Base-by-base conservation (phyloP, 495 filamentous ascomycete species). In the Aspergillus ellipticus region DNA sequence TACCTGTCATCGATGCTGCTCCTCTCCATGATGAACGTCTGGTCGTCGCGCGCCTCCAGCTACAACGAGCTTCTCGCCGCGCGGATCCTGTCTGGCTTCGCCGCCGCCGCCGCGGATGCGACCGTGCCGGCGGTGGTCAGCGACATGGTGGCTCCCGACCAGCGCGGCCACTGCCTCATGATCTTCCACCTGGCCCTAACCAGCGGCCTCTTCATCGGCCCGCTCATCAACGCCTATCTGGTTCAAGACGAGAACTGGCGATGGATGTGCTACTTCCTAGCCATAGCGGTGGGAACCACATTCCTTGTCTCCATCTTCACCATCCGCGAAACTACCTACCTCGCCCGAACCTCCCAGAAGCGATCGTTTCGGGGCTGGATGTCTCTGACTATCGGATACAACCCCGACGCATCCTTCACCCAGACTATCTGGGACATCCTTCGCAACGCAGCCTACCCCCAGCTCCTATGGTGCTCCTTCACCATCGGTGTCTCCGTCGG, bases 131-230 rank as follows among this genome's bases (percentile, higher is more conserved):
- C 67, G 0, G 65, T 72, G 6, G 67, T 70, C 4, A 58, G 55
- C 4, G 72, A 69, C 42, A 64, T 71, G 63, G 58, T 73, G 28
- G 46, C 58, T 16, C 58, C 54, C n/a, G 56, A 69, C 19, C 66
- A 72, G n/a, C 64, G 68, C 5, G 68, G 68, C 9, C 68, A 71
- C 41, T 68, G 63, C 42, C 57, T 71, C 53, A 72, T 72, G 69
- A 61, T 72, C 29, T 72, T 72, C 52, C 66, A 72, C 26, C 42
- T 72, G 6, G 66, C 66, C 2, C 51, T 72, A 51, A 68, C 65
- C 1, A 51, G 55, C 4, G 69, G 69, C 3, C 49, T 69, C 22
- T 72, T 72, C 8, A 21, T 72, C 17, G 69, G 69, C 1, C 69
- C 69, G 4, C 49, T 72, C 41, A 71, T 71, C 59, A 68, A 66